phyloP scores from a whole-genome alignment of 306 rosid genomes.

The Ochetophila trinervis region DNA sequence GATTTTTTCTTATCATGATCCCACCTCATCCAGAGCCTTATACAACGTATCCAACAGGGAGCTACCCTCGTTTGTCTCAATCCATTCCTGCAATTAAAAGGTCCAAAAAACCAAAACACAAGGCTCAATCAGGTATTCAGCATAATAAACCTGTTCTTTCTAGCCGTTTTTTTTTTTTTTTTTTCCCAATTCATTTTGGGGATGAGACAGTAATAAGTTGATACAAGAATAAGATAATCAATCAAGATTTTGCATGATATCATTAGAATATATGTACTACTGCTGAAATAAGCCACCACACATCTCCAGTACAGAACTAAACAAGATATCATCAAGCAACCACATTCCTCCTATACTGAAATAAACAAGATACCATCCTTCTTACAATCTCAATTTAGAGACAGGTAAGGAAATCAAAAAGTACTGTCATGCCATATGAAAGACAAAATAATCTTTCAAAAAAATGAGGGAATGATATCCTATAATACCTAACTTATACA shows the following conservation, averaged over 20 bases:
- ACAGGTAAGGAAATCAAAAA: background rate
- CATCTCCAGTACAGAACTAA: background rate
- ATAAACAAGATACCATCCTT: background rate
- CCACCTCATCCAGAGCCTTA: slow-evolving; percentile 90
- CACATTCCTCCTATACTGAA: background rate
- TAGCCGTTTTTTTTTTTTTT: too few relatives aligned
- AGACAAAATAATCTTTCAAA: background rate
- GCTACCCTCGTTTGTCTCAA: slow-evolving; percentile 65
- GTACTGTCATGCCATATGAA: background rate
- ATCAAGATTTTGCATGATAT: slow-evolving; percentile 11
- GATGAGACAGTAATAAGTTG: background rate
- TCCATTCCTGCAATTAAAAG: slow-evolving; percentile 73
- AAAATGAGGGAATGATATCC: background rate
- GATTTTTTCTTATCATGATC: slow-evolving; percentile 20
- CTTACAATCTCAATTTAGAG: background rate
- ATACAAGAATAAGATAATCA: background rate
- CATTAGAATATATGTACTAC: background rate
- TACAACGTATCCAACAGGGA: slow-evolving; percentile 65
- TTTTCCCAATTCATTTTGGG: too few relatives aligned
- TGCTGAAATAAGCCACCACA: background rate
- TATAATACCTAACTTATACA: background rate
- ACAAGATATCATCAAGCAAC: background rate
- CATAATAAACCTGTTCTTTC: background rate
- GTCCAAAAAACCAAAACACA: slow-evolving; percentile 25
- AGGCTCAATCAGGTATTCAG: background rate